phyloP scores from a whole-genome alignment of 257 asterid species.

The Primulina huaijiensis region DNA sequence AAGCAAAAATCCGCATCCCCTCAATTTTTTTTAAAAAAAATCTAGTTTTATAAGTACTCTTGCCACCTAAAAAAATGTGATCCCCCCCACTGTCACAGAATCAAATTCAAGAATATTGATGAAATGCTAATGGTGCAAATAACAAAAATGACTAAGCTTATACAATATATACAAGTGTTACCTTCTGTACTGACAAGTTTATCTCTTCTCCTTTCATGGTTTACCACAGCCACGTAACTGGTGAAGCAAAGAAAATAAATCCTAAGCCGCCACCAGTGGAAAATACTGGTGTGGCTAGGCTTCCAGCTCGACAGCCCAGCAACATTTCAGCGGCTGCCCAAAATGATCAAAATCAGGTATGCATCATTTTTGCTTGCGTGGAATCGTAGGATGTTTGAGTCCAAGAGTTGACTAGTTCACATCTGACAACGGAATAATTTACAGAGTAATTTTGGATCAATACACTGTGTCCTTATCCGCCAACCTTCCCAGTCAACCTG shows the following conservation, averaged over 20 bases:
- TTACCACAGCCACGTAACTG: conserved; percentile 46
- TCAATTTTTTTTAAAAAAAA: too few species aligned
- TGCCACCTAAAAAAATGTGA: not conserved
- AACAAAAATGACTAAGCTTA: not conserved
- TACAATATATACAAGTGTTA: not conserved
- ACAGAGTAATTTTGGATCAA: too few species aligned
- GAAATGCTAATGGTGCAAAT: conserved; percentile 7
- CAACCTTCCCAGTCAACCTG: too few species aligned
- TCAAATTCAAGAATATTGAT: not conserved
- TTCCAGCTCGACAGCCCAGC: conserved; percentile 31
- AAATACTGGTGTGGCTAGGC: conserved; percentile 29
- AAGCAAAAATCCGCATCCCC: not conserved
- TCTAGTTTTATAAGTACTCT: not conserved
- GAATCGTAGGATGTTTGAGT: not conserved
- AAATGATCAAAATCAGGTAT: conserved; percentile 57
- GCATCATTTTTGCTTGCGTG: conserved; percentile 14
- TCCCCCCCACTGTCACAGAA: too few species aligned
- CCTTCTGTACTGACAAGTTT: conserved; percentile 1
- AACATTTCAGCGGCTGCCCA: conserved; percentile 33
- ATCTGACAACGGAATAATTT: too few species aligned
- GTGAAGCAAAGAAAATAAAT: conserved; percentile 59
- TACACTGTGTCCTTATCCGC: too few species aligned
- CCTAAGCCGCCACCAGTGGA: conserved; percentile 66
- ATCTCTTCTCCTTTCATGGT: conserved; percentile 24
- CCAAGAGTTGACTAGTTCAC: not conserved